Conservation (phyloP, 805 yeast species). For the Candida nonsorbophila region DNA sequence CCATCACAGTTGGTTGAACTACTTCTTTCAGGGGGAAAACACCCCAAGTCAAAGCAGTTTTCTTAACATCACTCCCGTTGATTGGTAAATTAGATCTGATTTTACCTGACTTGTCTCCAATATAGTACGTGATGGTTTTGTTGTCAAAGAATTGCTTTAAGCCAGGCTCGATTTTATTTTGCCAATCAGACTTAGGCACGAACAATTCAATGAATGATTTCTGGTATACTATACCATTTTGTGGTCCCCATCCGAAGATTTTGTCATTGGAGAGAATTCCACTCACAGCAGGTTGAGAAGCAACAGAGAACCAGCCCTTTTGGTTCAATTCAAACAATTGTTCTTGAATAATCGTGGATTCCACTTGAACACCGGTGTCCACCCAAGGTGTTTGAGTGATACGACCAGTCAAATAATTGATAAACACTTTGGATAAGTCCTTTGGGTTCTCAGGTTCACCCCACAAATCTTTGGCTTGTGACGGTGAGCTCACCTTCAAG, state of each 20-base stretch:
- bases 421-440: constrained; percentile 66
- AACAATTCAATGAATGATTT: constrained; percentile 87
- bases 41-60: constrained; percentile 96
- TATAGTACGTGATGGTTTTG: constrained; percentile 65
- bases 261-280: constrained; percentile 74
- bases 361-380: constrained; percentile 79
- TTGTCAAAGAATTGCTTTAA: constrained; percentile 32
- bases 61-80: constrained; percentile 28
- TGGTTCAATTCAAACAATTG: constrained; percentile 76
- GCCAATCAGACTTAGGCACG: constrained; percentile 71
- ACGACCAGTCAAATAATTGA: constrained; percentile 67
- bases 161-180: constrained; percentile 43
- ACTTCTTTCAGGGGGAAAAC: constrained; percentile 89
- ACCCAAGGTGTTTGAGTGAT: constrained; percentile 88
- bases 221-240: constrained; percentile 82
- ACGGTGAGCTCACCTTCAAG: constrained; percentile 61
- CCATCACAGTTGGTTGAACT: constrained; percentile 87
- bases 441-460: constrained; percentile 59
- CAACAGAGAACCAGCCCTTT: constrained; percentile 75
- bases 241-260: constrained; percentile 97
- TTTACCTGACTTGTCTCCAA: constrained; percentile 56
- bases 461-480: constrained; percentile 71
- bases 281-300: constrained; percentile 94
- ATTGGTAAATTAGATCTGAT: constrained; percentile 58
- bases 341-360: constrained; percentile 89